Evolutionary conservation across 208 protist genomes (phyloP), one percentile per base, ranked within the genome.

Genomic region (Leptomonas seymouri): DNA sequence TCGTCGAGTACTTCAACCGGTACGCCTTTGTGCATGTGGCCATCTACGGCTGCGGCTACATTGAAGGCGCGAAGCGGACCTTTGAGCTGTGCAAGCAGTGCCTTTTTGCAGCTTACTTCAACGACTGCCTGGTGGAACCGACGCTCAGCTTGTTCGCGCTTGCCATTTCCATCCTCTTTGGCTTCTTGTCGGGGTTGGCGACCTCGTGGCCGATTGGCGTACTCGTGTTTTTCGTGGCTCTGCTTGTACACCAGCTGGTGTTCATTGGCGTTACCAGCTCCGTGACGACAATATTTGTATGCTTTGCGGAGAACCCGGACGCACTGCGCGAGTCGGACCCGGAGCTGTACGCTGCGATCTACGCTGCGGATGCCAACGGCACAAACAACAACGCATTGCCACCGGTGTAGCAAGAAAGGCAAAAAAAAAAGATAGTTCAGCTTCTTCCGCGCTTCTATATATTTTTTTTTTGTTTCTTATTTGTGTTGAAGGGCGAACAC

Each of bases 11-110:
- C 78, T 97, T 98, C 81, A 98, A 98, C 73, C 83, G 67, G 39
- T 97, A 97, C 80, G 95, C 95, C 34, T 97, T 95, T 76, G 87
- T 96, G 23, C 92, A 98, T 62, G 84, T 97, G 46, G 95, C 93
- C 27, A 90, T 98, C 66, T 98, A 97, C 76, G 95, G 95, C 59
- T 94, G 82, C 66, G 75, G 88, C 16, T 98, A 97, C 81, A 88
- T 97, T 67, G 83, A 89, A 48, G 88, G 90, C 25, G 93, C 93
- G 27, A 97, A 95, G 86, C 81, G 81, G 25, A 97, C 93, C 34
- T 97, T 85, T 59, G 62, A 57, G 21, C 72, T 97, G 34, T 87
- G 85, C 67, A 78, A 92, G 76, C 78, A 91, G 58, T 91, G 88
- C 69, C 83, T 90, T 59, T 94, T 82, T 44, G 76, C 84, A n/a